Evolutionary conservation across 75 land plant genomes (phyloP).

Genomic region (Isoetes taiwanensis): DNA sequence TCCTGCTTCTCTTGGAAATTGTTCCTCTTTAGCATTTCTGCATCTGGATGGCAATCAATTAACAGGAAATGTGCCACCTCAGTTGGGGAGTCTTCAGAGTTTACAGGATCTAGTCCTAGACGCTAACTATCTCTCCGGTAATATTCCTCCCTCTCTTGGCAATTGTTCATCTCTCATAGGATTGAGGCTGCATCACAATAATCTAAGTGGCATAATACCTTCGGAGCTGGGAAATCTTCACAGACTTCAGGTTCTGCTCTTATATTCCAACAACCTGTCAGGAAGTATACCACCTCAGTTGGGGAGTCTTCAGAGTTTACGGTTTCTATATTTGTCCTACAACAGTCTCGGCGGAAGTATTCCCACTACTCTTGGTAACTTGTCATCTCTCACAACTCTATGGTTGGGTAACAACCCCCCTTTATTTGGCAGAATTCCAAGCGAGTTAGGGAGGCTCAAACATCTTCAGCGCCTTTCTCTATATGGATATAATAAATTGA

Average conservation of each 20-base stretch:
- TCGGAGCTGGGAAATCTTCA: slow-evolving; percentile 44
- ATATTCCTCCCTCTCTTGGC: slow-evolving; percentile 43
- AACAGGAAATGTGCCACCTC: slow-evolving; percentile 45
- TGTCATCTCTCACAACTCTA: slow-evolving; percentile 32
- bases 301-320: slow-evolving; percentile 27
- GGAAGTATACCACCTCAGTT: slow-evolving; percentile 52
- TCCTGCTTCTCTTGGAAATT: slow-evolving; percentile 39
- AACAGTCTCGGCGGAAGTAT: slow-evolving; percentile 56
- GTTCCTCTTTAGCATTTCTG: slow-evolving; percentile 52
- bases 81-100: slow-evolving; percentile 21
- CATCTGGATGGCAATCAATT: slow-evolving; percentile 53
- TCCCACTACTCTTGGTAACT: slow-evolving; percentile 33
- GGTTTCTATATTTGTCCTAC: slow-evolving; percentile 49
- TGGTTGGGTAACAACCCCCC: too few relatives aligned
- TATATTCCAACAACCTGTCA: slow-evolving; percentile 52
- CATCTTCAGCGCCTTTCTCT: too few relatives aligned
- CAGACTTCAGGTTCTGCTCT: slow-evolving; percentile 38
- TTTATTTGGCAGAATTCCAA: too few relatives aligned
- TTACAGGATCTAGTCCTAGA: slow-evolving; percentile 46
- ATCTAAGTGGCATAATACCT: slow-evolving; percentile 62
- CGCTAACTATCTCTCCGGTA: slow-evolving; percentile 44
- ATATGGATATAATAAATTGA: too few relatives aligned
- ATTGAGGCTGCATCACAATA: slow-evolving; percentile 69
- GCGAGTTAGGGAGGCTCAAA: too few relatives aligned
- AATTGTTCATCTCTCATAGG: slow-evolving; percentile 29